Evolutionary conservation across 768 basidiomycete genomes (phyloP).

Genomic region (Tylopilus felleus): DNA sequence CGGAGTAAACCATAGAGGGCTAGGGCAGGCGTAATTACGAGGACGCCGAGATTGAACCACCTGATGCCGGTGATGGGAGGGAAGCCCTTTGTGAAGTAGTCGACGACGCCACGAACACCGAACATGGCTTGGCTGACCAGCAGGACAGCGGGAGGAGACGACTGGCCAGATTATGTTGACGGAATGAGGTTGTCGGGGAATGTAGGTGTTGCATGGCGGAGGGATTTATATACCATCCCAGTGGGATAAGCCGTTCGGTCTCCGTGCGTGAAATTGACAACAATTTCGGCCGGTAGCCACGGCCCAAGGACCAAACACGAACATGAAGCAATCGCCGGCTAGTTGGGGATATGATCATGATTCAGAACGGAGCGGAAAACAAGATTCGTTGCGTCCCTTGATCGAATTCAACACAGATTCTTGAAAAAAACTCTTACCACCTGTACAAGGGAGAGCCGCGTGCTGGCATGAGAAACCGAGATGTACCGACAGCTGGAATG

Average conservation of each 20-base stretch:
- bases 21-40: conserved; percentile 68
- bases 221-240: conserved; percentile 28
- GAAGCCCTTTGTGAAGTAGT: conserved; percentile 29
- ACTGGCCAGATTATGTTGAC: conserved; percentile 5
- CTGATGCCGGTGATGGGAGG: conserved; percentile 54
- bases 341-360: conserved; percentile 8
- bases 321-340: conserved; percentile 5
- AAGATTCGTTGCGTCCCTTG: conserved; percentile 15
- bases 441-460: background rate
- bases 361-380: conserved; percentile 14
- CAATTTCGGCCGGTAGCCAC: conserved; percentile 23
- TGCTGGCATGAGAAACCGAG: conserved; percentile 19
- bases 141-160: background rate
- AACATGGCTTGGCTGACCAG: conserved; percentile 13
- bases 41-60: conserved; percentile 75
- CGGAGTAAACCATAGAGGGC: conserved; percentile 64
- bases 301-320: conserved; percentile 14
- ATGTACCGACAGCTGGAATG: conserved; percentile 16
- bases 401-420: conserved; percentile 1
- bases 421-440: conserved; percentile 1
- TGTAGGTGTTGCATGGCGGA: conserved; percentile 10
- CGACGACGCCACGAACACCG: conserved; percentile 2
- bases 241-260: conserved; percentile 19
- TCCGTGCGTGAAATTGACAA: conserved; percentile 18
- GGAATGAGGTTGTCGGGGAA: conserved; percentile 12